These are phyloP conservation scores for Ophiostoma tasmaniense DNA, from an alignment of 2,329 filamentous ascomycete species.

Conservation along the genomic window DNA sequence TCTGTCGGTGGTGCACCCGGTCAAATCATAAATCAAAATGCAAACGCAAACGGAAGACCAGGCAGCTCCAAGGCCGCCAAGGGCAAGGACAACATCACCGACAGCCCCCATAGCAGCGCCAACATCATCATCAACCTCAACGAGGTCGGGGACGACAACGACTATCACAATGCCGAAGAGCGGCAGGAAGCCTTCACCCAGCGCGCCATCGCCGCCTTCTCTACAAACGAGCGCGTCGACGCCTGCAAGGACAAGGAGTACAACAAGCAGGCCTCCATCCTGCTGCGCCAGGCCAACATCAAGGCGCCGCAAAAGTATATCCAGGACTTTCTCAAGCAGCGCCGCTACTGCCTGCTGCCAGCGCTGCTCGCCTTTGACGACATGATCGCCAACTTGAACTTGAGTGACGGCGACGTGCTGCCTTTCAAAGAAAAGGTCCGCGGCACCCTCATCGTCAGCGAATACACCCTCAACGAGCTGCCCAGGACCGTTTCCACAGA, in stretches of 20 bases:
- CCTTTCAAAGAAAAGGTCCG: constrained; percentile 25
- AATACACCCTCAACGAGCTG: constrained; percentile 20
- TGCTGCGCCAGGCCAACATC: constrained; percentile 32
- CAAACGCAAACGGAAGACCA: too few species aligned
- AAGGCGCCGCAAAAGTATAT: constrained; percentile 26
- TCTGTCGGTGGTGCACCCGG: not conserved
- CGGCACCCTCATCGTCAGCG: constrained; percentile 17
- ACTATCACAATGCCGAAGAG: not conserved
- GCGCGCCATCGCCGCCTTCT: constrained; percentile 20
- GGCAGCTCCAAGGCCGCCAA: too few species aligned
- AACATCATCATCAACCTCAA: constrained; percentile 15
- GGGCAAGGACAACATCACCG: not conserved
- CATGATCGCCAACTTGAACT: constrained; percentile 13
- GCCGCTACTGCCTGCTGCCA: constrained; percentile 28
- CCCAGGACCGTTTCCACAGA: constrained; percentile 21
- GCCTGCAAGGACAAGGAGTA: not conserved
- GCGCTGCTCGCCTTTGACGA: constrained; percentile 30
- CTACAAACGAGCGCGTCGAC: constrained; percentile 20
- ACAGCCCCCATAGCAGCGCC: not conserved
- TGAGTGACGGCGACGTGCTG: constrained; percentile 18
- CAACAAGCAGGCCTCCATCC: constrained; percentile 16
- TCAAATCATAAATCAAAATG: too few species aligned
- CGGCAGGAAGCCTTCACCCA: not conserved
- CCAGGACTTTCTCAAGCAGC: constrained; percentile 19
- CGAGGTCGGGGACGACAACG: constrained; percentile 17